phyloP scores from a whole-genome alignment of 2,329 filamentous ascomycete genomes.

The Aureobasidium sp. region DNA sequence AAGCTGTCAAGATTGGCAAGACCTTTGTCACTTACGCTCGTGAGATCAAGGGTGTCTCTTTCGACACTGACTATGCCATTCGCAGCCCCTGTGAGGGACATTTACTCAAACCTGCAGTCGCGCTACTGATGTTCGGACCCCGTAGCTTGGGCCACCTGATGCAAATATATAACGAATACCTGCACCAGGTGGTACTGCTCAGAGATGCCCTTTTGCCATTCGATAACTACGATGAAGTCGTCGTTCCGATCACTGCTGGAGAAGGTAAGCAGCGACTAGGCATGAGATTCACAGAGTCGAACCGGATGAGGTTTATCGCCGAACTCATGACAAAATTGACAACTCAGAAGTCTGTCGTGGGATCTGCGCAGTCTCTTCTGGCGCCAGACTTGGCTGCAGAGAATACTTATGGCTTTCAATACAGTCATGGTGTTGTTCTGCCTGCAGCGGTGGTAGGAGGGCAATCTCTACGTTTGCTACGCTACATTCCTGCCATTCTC shows the following conservation, averaged over 20 bases:
- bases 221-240: background rate
- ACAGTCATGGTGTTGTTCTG: background rate
- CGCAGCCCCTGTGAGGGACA: background rate
- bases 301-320: background rate
- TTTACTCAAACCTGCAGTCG: background rate
- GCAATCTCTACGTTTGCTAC: background rate
- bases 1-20: background rate
- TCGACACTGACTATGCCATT: background rate
- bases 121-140: background rate
- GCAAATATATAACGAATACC: background rate
- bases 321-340: conserved; percentile 3
- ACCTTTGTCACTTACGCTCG: background rate
- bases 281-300: background rate
- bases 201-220: background rate
- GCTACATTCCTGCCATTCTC: background rate
- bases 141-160: background rate
- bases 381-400: background rate
- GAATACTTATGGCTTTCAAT: background rate
- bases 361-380: background rate
- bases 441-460: background rate
- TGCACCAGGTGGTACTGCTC: background rate
- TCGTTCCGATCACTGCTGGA: background rate
- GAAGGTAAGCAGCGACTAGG: background rate
- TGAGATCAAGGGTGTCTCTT: background rate
- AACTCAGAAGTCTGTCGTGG: background rate